These are phyloP conservation scores for Xanthoceras sorbifolium DNA, from an alignment of 345 rosid genomes.

Conservation along the genomic window DNA sequence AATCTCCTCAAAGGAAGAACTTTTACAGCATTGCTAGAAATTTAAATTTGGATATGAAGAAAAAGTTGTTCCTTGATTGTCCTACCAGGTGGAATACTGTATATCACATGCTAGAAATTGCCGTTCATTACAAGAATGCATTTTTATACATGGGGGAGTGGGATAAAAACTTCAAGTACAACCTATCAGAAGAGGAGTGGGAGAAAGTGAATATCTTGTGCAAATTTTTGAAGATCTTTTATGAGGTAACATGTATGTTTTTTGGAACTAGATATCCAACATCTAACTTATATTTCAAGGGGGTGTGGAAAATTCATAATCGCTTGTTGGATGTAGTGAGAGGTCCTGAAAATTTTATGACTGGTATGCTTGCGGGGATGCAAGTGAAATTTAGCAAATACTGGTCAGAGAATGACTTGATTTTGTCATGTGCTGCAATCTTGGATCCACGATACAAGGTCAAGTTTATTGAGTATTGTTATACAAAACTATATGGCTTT, in stretches of 20 bases:
- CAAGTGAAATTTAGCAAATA: conserved; percentile 25
- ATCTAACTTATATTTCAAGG: conserved; percentile 31
- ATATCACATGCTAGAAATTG: conserved; percentile 32
- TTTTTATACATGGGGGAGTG: conserved; percentile 26
- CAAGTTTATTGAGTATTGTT: conserved; percentile 34
- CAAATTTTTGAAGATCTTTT: conserved; percentile 29
- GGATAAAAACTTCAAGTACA: conserved; percentile 24
- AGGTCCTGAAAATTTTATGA: conserved; percentile 30
- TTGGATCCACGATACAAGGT: conserved; percentile 34
- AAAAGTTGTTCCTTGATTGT: conserved; percentile 29
- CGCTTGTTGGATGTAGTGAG: conserved; percentile 18
- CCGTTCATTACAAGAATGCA: conserved; percentile 23
- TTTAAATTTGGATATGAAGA: conserved; percentile 22
- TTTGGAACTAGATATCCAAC: conserved; percentile 24
- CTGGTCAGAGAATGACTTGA: conserved; percentile 30
- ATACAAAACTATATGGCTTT: conserved; percentile 27
- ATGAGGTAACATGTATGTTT: conserved; percentile 23
- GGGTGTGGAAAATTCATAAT: conserved; percentile 25
- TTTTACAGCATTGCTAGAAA: conserved; percentile 27
- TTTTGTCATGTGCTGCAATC: conserved; percentile 30
- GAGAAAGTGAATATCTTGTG: conserved; percentile 18
- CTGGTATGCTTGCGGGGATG: conserved; percentile 26
- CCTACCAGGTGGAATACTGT: conserved; percentile 28
- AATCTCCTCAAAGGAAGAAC: conserved; percentile 25
- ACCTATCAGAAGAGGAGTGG: conserved; percentile 34